Base-by-base conservation (phyloP, 768 basidiomycete species). In the Suillus occidentalis region DNA sequence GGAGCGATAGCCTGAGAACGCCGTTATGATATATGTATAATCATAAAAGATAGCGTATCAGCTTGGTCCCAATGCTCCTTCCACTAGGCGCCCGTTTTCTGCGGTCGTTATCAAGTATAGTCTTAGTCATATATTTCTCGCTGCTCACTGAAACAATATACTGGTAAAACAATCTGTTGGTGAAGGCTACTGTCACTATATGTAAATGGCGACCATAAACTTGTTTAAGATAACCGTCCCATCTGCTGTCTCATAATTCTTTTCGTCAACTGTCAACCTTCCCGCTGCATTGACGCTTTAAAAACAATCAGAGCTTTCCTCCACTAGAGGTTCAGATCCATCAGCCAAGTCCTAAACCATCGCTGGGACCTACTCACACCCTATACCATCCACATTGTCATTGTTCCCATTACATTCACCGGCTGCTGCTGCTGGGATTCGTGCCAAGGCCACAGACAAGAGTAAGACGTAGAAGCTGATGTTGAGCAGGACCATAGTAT, bases 291-390 rank as follows among this genome's bases (percentile, higher is more conserved):
- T 8, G 18, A 43, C 18, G 18, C 18, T 20, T 20, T 43, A 43
- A 43, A 43, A 43, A 18, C 42, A 43, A 3, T 0, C 7, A 18
- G 7, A 18, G 3, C 18, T 16, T 0, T 7, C 0, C 42, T 0
- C 2, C 7, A 7, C 42, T 43, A 43, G 42, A 43, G 42, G 8
- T 36, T 36, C 34, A 36, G 8, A 36, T 43, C 18, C 7, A 8
- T 43, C 8, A 43, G 42, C 42, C 42, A 20, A 8, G 42, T 43
- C 18, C 18, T 2, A 43, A 18, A 20, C 42, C 42, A 20, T 20
- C 8, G 42, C 42, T 7, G 42, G 18, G 18, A 20, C 8, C 7
- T 43, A 43, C 42, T 43, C 7, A 43, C 45, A 47, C 1, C 0
- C 5, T n/a, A 4, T 0, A 47, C 12, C 10, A 47, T 47, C n/a